phyloP scores from a whole-genome alignment of 2,329 filamentous ascomycete species.

The Arthrocladium fulminans region DNA sequence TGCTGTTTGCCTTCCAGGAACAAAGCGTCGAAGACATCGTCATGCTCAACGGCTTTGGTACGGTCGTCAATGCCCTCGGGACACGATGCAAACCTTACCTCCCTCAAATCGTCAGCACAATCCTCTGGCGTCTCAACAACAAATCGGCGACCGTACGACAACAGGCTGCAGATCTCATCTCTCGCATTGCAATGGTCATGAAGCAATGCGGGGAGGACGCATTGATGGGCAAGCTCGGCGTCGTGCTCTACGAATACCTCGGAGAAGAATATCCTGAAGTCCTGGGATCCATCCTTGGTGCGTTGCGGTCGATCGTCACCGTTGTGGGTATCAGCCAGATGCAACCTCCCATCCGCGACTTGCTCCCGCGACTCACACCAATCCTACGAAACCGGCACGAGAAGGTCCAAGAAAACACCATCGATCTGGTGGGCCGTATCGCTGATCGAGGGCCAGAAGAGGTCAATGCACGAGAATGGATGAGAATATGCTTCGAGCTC shows the following conservation, averaged over 20 bases:
- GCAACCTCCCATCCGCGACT: conserved; percentile 95
- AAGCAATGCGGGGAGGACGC: conserved; percentile 96
- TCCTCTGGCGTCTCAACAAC: conserved; percentile 94
- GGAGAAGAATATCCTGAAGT: conserved; percentile 98
- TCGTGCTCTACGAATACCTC: conserved; percentile 94
- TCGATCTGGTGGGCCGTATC: conserved; percentile 94
- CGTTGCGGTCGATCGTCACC: conserved; percentile 89
- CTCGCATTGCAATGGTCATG: conserved; percentile 96
- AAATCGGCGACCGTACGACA: conserved; percentile 94
- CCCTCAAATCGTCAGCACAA: conserved; percentile 92
- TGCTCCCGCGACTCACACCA: conserved; percentile 89
- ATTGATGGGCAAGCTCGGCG: conserved; percentile 86
- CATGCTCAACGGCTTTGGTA: conserved; percentile 95
- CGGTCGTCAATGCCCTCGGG: conserved; percentile 89
- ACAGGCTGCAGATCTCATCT: conserved; percentile 92
- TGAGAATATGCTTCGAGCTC: conserved; percentile 98
- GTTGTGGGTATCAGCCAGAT: conserved; percentile 97
- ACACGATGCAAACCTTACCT: conserved; percentile 93
- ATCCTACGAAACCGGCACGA: conserved; percentile 97
- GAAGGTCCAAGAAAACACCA: conserved; percentile 98
- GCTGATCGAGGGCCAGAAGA: conserved; percentile 93
- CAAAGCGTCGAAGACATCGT: conserved; percentile 94
- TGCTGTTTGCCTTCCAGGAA: conserved; percentile 93
- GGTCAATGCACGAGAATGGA: conserved; percentile 96
- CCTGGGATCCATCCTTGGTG: conserved; percentile 88